Evolutionary conservation across 106 monocot genomes (phyloP), one percentile per base, ranked within the genome.

Genomic region (Triglochin maritima): DNA sequence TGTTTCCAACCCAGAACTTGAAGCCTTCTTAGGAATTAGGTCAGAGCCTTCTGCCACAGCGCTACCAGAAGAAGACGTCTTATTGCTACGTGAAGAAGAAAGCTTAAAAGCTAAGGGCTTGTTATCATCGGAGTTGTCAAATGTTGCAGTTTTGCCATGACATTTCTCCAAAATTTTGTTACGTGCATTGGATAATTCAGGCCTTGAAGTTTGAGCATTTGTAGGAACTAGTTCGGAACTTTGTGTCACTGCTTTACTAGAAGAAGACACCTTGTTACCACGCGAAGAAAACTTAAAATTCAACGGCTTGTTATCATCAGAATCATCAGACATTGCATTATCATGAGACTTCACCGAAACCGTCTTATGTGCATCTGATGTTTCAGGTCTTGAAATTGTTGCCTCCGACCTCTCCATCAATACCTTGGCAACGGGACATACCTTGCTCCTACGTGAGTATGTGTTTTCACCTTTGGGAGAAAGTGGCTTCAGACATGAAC

Each of bases 111-210:
- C 17, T 47, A 64, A 7, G 12, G 64, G 64, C 47, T 47, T 64
- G 7, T 64, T n/a, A 64, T 64, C 64, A 47, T 64, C 64, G 14
- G 64, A 48, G n/a, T 64, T 49, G 49, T 64, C 64, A 64, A n/a
- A 64, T n/a, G 14, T 48, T 64, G 2, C 47, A 48, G 46, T 5
- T 17, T 7, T 49, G 46, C n/a, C n/a, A 13, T 49, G 47, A 16
- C 48, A 49, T 13, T 6, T 64, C 17, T 64, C 49, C 47, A n/a
- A 64, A 3, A 47, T 14, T 3, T 9, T 49, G 48, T 44, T 12
- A 12, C 7, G 7, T 13, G 3, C 45, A 48, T 44, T 11, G 13
- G 64, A 64, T 64, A 7, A 13, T 45, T 64, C 64, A 59, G n/a
- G 16, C 9, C 12, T 17, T 59, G 59, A 17, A 17, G 16, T 59